Base-by-base conservation (phyloP, 164 flowering plant species). In the Saururus chinensis region DNA sequence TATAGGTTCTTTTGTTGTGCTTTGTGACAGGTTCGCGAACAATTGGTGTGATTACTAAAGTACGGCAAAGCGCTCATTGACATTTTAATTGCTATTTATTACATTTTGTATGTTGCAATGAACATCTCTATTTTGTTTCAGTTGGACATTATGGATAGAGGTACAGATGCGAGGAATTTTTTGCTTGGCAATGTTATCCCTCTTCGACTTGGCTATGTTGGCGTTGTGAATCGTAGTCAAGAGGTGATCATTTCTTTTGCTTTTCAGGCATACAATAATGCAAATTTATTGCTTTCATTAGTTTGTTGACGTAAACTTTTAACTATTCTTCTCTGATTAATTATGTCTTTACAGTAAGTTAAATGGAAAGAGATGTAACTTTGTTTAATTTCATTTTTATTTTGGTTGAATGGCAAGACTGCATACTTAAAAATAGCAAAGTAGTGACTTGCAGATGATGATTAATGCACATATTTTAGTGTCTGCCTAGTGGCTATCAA, bases 141-240 rank as follows among this genome's bases (percentile, higher is more conserved):
- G 76, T 60, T 72, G 65, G 75, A 75, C 67, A 72, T 75, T 41
- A 75, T 75, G 75, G 79, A 72, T 66, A 64, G 74, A 45, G 76
- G 79, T 26, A 72, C 76, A 54, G 78, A 72, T 71, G 75, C 75
- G 25, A 62, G 75, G 10, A 66, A 72, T 61, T 72, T 72, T 62
- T 75, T 75, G 71, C 75, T 75, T 67, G 79, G 79, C 41, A 72
- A 75, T 61, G 76, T 75, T 56, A 65, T 75, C 30, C 79, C 79
- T 51, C 76, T 75, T 61, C 64, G 73, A 60, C 79, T 75, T 64
- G 79, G 79, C 51, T 75, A 75, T 56, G 67, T 75, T 30, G 79
- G 79, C 61, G 76, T 75, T 64, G 79, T 75, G 52, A 75, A 75
- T 62, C 79, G 76, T 42, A 69, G 79, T 62, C 79, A 75, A 61